Evolutionary conservation across 1,284 basidiomycete genomes (phyloP), one percentile per base, ranked within the genome.

Genomic region (Marasmius sp.): DNA sequence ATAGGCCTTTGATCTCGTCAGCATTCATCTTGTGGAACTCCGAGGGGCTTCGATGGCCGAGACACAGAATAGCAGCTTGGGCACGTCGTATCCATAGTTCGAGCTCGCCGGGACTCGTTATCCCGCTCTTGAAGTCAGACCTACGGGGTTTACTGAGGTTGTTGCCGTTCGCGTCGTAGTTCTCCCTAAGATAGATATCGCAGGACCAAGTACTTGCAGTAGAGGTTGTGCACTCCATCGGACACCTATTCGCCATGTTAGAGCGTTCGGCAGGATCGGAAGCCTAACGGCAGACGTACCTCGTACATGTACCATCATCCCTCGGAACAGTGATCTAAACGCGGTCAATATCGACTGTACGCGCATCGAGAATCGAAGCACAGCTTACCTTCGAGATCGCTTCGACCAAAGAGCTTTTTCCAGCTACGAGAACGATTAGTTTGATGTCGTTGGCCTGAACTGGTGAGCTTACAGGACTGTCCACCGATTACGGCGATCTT

Each of bases 401-500:
- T 63, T 87, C 85, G 0, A 87, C 82, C 0, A 87, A 68, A 0
- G 85, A 87, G 45, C 83, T 85, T 65, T 87, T 87, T 0, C 85
- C 85, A 9, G 85, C 84, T 81, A 63, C 5, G 62, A 16, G 62
- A 59, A 41, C 16, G 12, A 56, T 53, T 62, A 51, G 34, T 58
- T 41, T 52, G 43, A 57, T 22, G 45, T 53, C 27, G 39, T 33
- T 37, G 6, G 8, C 8, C 39, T 47, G 10, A 27, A 36, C 43
- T 12, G 22, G 3, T 66, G 59, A 58, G 57, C 78, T 64, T 68
- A 79, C 85, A 85, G 0, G 85, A 87, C 66, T 87, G 85, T n/a
- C 80, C 77, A 8, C 85, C 85, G 39, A 86, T 82, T 2, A 88
- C 85, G 0, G 77, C 80, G 12, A 87, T 79, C 1, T 75, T 73